Base-by-base conservation (phyloP, 2,329 filamentous ascomycete genomes). In the Fusarium pseudograminearum region DNA sequence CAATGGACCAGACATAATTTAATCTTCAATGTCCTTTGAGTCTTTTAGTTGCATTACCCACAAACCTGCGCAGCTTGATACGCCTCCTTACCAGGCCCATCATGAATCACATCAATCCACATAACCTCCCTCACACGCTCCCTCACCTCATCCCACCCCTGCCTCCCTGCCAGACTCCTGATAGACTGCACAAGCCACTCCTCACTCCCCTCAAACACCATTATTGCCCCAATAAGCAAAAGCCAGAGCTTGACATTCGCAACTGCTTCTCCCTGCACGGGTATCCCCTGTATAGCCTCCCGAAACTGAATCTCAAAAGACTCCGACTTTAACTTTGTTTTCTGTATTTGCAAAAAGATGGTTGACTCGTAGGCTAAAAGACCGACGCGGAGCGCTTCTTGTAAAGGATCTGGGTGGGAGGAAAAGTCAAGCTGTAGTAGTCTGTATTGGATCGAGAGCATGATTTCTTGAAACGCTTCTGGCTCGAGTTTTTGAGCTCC, bases 391-490 rank as follows among this genome's bases (percentile, higher is more conserved):
- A 74, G 42, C 0, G 73, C 65, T 46, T 76, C 74, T 18, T 74
- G 55, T 7, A 74, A 33, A 2, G 63, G 66, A 2, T 62, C 11
- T 5, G 52, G 7, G 11, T 69, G 59, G 0, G 45, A 22, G 0
- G 69, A 41, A 40, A 74, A 72, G 15, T 71, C 62, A 5, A 79
- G 71, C 1, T 65, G 61, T 3, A 79, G 50, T 2, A 78, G 58
- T 1, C 77, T 70, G 36, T 78, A 78, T 41, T 79, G 77, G 1
- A 77, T 67, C 1, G 77, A 78, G 0, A 78, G 52, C 63, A 77
- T 71, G 1, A 76, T 73, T 52, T 78, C 76, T 18, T 76, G 74
- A 46, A 76, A 77, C 3, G 74, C 44, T 15, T 72, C 66, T 0
- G 76, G 71, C 2, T 63, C 65, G 9, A 79, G 71, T 50, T 77